phyloP scores from a whole-genome alignment of 2,329 filamentous ascomycete species.

The Fusarium gaditjirri region DNA sequence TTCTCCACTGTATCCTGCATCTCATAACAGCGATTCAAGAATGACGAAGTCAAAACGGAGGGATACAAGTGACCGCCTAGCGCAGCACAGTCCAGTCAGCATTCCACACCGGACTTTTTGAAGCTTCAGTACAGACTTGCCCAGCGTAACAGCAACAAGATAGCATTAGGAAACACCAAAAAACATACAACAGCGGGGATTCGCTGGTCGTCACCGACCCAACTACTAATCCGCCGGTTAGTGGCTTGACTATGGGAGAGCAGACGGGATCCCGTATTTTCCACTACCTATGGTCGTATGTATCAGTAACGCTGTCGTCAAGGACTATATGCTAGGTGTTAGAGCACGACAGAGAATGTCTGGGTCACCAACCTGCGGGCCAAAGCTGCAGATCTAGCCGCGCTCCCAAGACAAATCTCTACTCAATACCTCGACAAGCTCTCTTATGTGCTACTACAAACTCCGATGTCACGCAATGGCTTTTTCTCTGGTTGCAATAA shows the following conservation, averaged over 20 bases:
- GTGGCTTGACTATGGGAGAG: conserved; percentile 26
- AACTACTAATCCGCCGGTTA: conserved; percentile 24
- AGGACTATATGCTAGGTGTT: fast-evolving
- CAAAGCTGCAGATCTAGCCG: background rate
- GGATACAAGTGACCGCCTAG: background rate
- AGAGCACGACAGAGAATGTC: fast-evolving
- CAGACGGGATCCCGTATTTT: conserved; percentile 26
- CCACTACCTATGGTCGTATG: conserved; percentile 23
- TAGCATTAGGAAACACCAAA: fast-evolving
- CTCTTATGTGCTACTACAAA: too few species aligned
- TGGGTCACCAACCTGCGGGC: background rate
- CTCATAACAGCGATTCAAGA: background rate
- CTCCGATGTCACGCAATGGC: fast-evolving
- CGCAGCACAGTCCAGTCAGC: background rate
- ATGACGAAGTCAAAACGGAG: too few species aligned
- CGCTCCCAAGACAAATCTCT: background rate
- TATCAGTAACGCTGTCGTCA: fast-evolving
- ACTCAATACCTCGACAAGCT: fast-evolving
- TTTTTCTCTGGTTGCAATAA: background rate
- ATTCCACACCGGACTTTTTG: fast-evolving
- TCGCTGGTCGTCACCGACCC: conserved; percentile 25
- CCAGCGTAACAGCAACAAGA: background rate
- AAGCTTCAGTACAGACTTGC: background rate
- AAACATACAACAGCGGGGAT: conserved; percentile 25
- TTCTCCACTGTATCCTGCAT: too few species aligned